Conservation (phyloP, 2,329 filamentous ascomycete species). For the Colletotrichum euphorbiae region DNA sequence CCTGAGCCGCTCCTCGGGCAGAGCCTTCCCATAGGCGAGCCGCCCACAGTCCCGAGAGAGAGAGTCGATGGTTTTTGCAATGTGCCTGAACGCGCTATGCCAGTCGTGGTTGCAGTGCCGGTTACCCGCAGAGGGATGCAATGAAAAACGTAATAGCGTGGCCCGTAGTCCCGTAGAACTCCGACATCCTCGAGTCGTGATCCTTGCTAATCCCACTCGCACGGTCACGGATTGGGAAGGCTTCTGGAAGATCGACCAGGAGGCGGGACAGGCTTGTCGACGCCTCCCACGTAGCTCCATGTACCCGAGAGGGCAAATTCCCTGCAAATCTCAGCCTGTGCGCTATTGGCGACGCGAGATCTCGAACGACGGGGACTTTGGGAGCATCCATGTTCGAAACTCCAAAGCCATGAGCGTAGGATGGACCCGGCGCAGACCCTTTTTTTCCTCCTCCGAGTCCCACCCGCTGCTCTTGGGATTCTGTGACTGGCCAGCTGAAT, state of each 20-base stretch:
- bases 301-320: slow-evolving; percentile 3
- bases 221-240: slow-evolving; percentile 28
- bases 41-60: not conserved
- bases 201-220: slow-evolving; percentile 17
- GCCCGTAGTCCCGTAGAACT: slow-evolving; percentile 27
- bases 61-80: slow-evolving; percentile 9
- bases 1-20: slow-evolving; percentile 6
- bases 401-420: not conserved
- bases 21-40: slow-evolving; percentile 19
- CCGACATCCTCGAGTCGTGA: slow-evolving; percentile 33
- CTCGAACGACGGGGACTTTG: slow-evolving; percentile 8
- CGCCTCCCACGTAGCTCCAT: slow-evolving; percentile 25
- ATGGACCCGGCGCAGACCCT: slow-evolving; percentile 1
- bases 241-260: slow-evolving; percentile 37
- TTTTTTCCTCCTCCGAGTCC: slow-evolving; percentile 3
- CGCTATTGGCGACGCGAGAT: slow-evolving; percentile 31
- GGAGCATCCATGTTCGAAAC: slow-evolving; percentile 20
- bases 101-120: slow-evolving; percentile 16
- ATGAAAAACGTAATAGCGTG: slow-evolving; percentile 33
- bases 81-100: slow-evolving; percentile 20
- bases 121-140: slow-evolving; percentile 19
- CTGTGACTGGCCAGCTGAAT: slow-evolving; percentile 16
- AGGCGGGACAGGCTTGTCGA: slow-evolving; percentile 29
- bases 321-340: slow-evolving; percentile 5
- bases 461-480: not conserved